phyloP scores from a whole-genome alignment of 345 rosid genomes.

The Ricinus communis region DNA sequence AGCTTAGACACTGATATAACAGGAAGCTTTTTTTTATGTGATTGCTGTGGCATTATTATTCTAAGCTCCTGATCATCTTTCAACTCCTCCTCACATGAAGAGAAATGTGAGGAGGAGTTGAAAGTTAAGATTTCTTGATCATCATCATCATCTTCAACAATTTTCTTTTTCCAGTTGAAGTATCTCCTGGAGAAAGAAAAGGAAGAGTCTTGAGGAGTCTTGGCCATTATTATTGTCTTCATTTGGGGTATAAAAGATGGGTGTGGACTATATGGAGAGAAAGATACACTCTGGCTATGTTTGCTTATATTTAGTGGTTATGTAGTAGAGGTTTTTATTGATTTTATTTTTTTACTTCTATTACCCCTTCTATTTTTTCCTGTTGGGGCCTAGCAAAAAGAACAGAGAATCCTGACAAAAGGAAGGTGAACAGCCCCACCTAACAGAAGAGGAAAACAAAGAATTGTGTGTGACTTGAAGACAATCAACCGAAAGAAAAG shows the following conservation, averaged over 20 bases:
- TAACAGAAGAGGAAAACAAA: conserved; percentile 35
- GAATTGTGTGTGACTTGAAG: conserved; percentile 13
- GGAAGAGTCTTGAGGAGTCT: conserved; percentile 69
- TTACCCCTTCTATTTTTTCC: conserved; percentile 15
- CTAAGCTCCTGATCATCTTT: conserved; percentile 25
- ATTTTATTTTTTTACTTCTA: conserved; percentile 17
- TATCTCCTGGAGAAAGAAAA: conserved; percentile 88
- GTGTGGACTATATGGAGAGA: conserved; percentile 5
- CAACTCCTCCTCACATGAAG: conserved; percentile 24
- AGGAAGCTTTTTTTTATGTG: conserved; percentile 37
- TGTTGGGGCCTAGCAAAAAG: conserved; percentile 22
- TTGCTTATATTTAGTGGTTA: conserved; percentile 1
- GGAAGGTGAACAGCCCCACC: conserved; percentile 86
- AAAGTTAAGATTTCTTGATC: conserved; percentile 44
- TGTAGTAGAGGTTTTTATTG: conserved; percentile 12
- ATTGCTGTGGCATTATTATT: conserved; percentile 25
- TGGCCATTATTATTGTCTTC: conserved; percentile 72
- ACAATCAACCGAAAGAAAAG: conserved; percentile 18
- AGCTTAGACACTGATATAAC: conserved; percentile 49
- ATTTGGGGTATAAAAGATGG: conserved; percentile 26
- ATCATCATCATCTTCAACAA: conserved; percentile 49
- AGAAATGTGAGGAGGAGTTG: conserved; percentile 35
- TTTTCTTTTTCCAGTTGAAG: conserved; percentile 78
- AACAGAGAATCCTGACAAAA: conserved; percentile 44
- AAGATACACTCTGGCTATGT: conserved; percentile 7